Evolutionary conservation across 1,284 basidiomycete species (phyloP), one percentile per base, ranked within the genome.

Genomic region (Fomes fomentarius): DNA sequence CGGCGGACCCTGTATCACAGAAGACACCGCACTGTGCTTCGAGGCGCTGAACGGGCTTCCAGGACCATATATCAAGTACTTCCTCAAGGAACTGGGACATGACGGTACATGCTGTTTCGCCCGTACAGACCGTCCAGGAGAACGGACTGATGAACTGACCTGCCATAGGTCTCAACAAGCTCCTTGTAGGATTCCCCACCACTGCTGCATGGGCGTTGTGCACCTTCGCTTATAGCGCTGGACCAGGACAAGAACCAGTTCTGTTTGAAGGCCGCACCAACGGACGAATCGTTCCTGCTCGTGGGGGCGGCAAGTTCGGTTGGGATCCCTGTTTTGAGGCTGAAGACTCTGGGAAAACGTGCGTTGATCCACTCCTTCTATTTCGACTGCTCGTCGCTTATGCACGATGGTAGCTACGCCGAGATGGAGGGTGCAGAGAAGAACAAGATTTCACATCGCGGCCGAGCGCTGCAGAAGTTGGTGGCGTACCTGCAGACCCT

Each of bases 21-120:
- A 99, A 74, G 97, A 99, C 70, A 98, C 96, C 0, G 94, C 96
- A 0, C 83, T 99, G 4, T 93, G 89, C 66, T 98, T 95, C 68
- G 84, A 89, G 61, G 95, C 96, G 0, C 76, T 98, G 31, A 83
- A 87, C 35, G 96, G 94, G 0, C 83, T 99, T 6, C 96, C 96
- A 1, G 97, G 96, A 0, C 95, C 96, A 0, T 99, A 98, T 74
- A 97, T 99, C 80, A 99, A 99, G 68, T 82, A 94, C 66, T 98
- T 98, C 71, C 74, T 96, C 65, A 78, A 79, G 46, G 80, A 80
- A 19, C 72, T 97, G 4, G 95, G 95, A 1, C 91, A 94, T 64
- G 87, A 91, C 62, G 85, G 84, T 80, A 19, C 9, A 47, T 54
- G 15, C 24, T n/a, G 19, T 21, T 31, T n/a, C n/a, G n/a, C n/a